These are phyloP conservation scores for Juncus effusus DNA, from an alignment of 176 grass and related monocot species.

Conservation along the genomic window DNA sequence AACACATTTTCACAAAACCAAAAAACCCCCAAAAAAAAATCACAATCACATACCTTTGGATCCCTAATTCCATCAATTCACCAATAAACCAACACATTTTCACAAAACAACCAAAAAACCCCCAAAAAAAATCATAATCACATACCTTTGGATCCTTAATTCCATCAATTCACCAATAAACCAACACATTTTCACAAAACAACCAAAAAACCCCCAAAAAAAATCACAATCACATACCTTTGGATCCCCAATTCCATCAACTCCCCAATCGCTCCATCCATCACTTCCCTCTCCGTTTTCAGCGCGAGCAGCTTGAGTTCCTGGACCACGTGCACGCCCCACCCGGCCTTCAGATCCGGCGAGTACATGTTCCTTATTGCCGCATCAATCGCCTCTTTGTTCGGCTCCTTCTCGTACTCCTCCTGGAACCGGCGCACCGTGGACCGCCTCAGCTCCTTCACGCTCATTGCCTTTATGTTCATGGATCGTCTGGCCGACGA, in stretches of 20 bases:
- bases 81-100: not conserved
- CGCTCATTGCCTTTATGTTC: conserved; percentile 35
- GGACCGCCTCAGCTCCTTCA: conserved; percentile 66
- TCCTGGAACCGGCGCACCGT: conserved; percentile 47
- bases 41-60: not conserved
- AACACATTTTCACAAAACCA: conserved; percentile 2
- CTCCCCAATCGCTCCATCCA: conserved; percentile 66
- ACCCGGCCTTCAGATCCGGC: conserved; percentile 78
- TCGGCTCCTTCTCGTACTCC: conserved; percentile 35
- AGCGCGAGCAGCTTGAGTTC: conserved; percentile 80
- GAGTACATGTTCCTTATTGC: conserved; percentile 81
- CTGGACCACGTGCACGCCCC: conserved; percentile 92
- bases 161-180: not conserved
- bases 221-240: conserved; percentile 34
- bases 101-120: conserved; percentile 1
- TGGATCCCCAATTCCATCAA: conserved; percentile 75
- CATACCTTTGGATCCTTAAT: not conserved
- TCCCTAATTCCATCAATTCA: not conserved
- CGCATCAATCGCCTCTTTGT: conserved; percentile 36
- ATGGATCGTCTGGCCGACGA: conserved; percentile 62
- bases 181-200: not conserved
- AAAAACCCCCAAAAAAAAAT: not conserved
- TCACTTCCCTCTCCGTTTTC: conserved; percentile 45
- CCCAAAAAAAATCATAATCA: not conserved
- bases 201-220: not conserved